A percentile compares a stretch with the other conserved stretches of the same genome.
Conservation (phyloP, 495 filamentous ascomycete genomes). For the Neurospora sublineolata region DNA sequence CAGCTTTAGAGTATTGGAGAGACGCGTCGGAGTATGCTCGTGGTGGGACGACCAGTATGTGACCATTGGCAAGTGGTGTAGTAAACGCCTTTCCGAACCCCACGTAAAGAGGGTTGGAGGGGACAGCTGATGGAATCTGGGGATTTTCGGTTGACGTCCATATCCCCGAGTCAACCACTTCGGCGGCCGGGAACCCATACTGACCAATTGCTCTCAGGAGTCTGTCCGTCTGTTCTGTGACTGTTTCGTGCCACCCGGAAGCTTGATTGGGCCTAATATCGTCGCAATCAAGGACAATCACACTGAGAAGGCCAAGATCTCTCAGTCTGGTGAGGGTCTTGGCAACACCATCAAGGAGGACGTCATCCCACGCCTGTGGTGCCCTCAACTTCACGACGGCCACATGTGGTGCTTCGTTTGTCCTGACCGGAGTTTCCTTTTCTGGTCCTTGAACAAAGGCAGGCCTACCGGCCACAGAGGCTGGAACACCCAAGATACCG, state of each 20-base stretch:
- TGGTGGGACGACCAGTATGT: conserved; percentile 66
- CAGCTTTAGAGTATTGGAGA: conserved; percentile 41
- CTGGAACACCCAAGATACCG: conserved; percentile 19
- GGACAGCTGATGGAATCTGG: conserved; percentile 1
- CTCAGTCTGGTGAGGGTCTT: conserved; percentile 74
- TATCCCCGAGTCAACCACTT: conserved; percentile 57
- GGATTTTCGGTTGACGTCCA: conserved; percentile 20
- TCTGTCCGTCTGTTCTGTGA: conserved; percentile 58
- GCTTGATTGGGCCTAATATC: conserved; percentile 23
- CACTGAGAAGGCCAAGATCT: conserved; percentile 66
- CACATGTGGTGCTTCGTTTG: conserved; percentile 53
- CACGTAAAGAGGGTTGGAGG: conserved; percentile 24
- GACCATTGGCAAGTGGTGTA: conserved; percentile 57
- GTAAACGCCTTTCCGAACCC: conserved; percentile 48
- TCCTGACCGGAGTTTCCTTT: conserved; percentile 17
- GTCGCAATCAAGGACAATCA: conserved; percentile 69
- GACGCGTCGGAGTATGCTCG: conserved; percentile 54
- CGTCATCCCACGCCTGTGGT: conserved; percentile 56
- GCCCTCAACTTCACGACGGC: conserved; percentile 76
- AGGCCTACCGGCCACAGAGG: conserved; percentile 20
- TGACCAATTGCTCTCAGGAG: conserved; percentile 61
- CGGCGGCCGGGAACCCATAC: conserved; percentile 51
- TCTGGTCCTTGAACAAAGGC: conserved; percentile 23
- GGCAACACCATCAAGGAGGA: conserved; percentile 60
- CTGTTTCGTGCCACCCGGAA: conserved; percentile 25